Conservation (phyloP, 352 stramenopile species). For the Pythium volutum region DNA sequence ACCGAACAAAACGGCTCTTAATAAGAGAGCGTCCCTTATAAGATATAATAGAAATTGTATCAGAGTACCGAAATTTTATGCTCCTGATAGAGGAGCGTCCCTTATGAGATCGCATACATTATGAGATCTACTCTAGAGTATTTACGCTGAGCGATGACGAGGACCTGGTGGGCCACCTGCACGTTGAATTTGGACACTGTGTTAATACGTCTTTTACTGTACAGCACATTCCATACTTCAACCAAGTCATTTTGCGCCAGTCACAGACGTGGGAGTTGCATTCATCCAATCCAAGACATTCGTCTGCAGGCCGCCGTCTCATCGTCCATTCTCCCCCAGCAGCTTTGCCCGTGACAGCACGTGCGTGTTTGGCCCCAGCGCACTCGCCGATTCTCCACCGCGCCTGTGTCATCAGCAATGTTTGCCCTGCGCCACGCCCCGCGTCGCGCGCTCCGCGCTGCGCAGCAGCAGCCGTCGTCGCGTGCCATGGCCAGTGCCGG, state of each 20-base stretch:
- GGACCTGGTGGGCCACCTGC: neutral
- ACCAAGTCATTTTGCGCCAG: conserved; percentile 16
- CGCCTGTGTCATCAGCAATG: conserved; percentile 18
- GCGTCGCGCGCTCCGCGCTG: conserved; percentile 23
- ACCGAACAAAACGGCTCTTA: no score
- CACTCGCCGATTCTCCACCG: conserved; percentile 20
- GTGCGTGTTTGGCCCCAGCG: conserved; percentile 10
- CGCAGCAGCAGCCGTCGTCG: conserved; percentile 20
- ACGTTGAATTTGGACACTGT: conserved; percentile 21
- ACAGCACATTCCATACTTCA: conserved; percentile 22
- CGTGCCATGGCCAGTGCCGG: conserved; percentile 38
- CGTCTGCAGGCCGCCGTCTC: conserved; percentile 13
- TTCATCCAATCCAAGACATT: conserved; percentile 15
- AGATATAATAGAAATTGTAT: no score
- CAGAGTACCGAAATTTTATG: no score
- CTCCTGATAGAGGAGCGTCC: no score
- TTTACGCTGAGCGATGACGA: neutral
- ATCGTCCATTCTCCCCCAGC: no score
- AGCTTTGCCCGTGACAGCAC: neutral
- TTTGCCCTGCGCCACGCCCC: conserved; percentile 26
- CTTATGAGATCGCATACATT: no score
- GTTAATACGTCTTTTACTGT: conserved; percentile 22
- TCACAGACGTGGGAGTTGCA: neutral
- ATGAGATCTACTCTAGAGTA: no score
- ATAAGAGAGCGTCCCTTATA: no score